These are phyloP conservation scores for Apostasia shenzhenica DNA, from an alignment of 106 monocot species.

Conservation along the genomic window DNA sequence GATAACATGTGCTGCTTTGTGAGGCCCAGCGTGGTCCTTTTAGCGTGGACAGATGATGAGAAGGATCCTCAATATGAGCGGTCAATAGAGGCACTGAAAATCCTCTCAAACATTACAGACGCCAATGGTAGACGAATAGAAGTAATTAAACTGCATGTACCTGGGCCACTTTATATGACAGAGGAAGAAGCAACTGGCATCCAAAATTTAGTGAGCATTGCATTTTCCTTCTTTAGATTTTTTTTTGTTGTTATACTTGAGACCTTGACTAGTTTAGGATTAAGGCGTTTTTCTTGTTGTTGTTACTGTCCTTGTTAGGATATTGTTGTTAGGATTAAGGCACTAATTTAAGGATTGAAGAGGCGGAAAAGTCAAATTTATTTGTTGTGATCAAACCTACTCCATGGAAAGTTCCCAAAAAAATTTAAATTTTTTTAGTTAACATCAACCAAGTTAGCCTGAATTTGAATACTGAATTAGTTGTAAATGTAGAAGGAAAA, in stretches of 20 bases:
- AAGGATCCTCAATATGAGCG: constrained; percentile 82
- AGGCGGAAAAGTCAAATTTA: too few species aligned
- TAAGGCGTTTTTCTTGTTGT: too few species aligned
- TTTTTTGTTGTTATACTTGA: neutral
- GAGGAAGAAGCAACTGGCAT: constrained; percentile 79
- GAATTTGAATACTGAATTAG: too few species aligned
- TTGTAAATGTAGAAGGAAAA: too few species aligned
- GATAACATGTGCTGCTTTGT: constrained; percentile 97
- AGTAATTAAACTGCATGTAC: constrained; percentile 78
- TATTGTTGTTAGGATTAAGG: too few species aligned
- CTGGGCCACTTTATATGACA: constrained; percentile 90
- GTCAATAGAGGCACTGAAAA: constrained; percentile 55
- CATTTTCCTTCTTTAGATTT: neutral
- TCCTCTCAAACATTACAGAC: constrained; percentile 56
- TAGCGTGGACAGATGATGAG: constrained; percentile 92
- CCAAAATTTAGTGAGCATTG: constrained; percentile 24
- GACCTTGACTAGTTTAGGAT: too few species aligned
- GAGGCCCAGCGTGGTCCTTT: constrained; percentile 69
- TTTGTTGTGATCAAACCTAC: too few species aligned
- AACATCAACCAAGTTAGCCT: too few species aligned
- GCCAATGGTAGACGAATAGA: constrained; percentile 76
- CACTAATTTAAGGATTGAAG: too few species aligned
- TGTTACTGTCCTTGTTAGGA: too few species aligned
- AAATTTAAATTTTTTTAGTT: too few species aligned
- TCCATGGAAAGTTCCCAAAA: too few species aligned